Evolutionary conservation across 2,329 filamentous ascomycete species (phyloP), one percentile per base, ranked within the genome.

Genomic region (Apiospora marii): DNA sequence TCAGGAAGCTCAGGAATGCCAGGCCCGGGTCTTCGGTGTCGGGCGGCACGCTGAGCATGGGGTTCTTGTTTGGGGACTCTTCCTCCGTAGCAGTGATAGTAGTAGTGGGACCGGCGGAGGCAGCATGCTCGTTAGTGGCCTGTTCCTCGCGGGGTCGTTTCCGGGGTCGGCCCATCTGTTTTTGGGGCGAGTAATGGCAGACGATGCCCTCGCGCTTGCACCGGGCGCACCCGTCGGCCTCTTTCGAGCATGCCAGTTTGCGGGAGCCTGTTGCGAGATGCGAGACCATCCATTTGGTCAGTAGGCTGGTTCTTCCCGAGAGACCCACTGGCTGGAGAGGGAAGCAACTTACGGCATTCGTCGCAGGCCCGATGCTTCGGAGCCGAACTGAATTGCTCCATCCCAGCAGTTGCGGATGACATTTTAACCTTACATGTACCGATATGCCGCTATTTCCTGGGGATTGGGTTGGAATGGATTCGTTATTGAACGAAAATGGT

Each of bases 201-300:
- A 73, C 71, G 58, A 91, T 86, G 72, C 84, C 85, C 75, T 92
- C 90, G 72, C 84, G 85, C 71, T 82, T 84, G 78, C 91, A 92
- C 72, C 91, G 86, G 10, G 84, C 81, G 79, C 91, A 92, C 72
- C 90, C 89, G 70, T 87, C 85, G 1, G 84, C 79, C 75, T 92
- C 89, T 77, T 92, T 92, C 53, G 89, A 87, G 80, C 91, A 92
- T 67, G 90, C 90, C 67, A 92, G 86, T 78, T 92, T 92, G 70
- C 90, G 87, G 34, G 84, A 83, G 76, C 91, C 90, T 92, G 73
- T 44, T 44, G 37, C 16, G 1, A 1, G 67, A 34, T 24, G 3
- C 7, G 30, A 12, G 19, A 48, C 0, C 19, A 30, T 46, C 19
- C 58, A 46, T 46, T 48, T 6, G 22, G 68, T 70, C 68, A 70